These are phyloP conservation scores for Solanum bulbocastanum DNA, from an alignment of 257 asterid genomes.

Conservation along the genomic window DNA sequence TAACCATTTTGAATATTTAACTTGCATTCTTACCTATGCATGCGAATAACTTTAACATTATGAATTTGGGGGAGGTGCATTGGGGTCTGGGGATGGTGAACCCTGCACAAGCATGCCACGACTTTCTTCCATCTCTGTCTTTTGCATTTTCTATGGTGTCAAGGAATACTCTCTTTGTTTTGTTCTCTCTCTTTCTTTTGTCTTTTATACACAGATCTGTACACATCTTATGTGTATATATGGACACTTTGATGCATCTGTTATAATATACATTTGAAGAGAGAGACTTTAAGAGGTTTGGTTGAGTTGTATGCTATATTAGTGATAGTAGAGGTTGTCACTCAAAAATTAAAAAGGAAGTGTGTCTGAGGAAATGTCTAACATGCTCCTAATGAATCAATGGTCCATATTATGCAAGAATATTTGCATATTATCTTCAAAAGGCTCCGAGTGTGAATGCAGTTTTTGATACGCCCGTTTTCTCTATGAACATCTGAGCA, in stretches of 20 bases:
- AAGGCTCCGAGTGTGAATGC: not conserved
- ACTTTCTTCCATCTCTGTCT: not conserved
- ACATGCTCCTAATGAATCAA: not conserved
- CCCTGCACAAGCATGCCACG: not conserved
- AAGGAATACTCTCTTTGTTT: not conserved
- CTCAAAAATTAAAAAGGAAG: not conserved
- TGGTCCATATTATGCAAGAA: not conserved
- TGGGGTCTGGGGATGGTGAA: not conserved
- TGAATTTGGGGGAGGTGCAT: not conserved
- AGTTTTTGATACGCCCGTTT: not conserved
- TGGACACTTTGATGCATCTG: not conserved
- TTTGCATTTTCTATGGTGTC: not conserved
- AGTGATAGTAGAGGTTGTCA: not conserved
- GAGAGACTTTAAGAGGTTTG: not conserved
- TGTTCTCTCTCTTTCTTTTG: not conserved
- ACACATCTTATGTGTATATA: not conserved
- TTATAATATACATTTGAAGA: not conserved
- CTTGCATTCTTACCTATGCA: not conserved
- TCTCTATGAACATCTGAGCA: not conserved
- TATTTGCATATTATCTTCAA: not conserved
- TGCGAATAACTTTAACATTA: not conserved
- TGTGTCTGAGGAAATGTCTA: not conserved
- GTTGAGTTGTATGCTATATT: not conserved
- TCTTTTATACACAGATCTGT: not conserved
- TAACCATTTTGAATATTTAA: not conserved